Evolutionary conservation across 2,329 filamentous ascomycete species (phyloP), one percentile per base, ranked within the genome.

Genomic region (Alternaria triticina): DNA sequence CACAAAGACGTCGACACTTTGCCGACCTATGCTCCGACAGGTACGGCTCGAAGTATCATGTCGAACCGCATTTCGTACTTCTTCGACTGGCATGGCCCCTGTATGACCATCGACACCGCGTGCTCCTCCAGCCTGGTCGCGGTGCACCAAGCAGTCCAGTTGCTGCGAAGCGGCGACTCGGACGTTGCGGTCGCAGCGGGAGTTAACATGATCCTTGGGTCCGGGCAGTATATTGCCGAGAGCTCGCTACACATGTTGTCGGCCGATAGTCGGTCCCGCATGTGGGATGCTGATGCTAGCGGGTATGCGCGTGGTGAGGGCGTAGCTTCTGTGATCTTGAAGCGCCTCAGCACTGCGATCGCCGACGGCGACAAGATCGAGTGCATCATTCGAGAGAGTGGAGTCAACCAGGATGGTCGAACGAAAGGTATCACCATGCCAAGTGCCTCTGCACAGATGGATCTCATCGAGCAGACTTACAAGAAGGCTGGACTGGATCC

Each of bases 221-320:
- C 44, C 5, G 44, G 20, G 6, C 44, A 40, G 36, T 40, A 40
- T 15, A 74, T 79, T 25, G 51, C 57, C 1, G 69, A 74, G 36
- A 69, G 59, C 57, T 74, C 72, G 9, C 59, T 79, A 15, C 60
- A 70, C 5, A 77, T 80, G 72, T 65, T 81, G n/a, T 78, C 71
- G 4, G 74, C 76, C 1, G 68, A 69, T 8, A 74, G 76, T 20
- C 46, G 65, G 2, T 68, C 52, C 7, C 28, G 40, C 2, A 80
- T 78, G 72, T 82, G 74, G 74, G 74, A 76, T 15, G 75, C 70
- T 1, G 51, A 71, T 3, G 86, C 84, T 0, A 76, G 86, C 64
- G 86, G 85, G 8, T 86, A 81, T 71, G 85, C 79, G 30, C 81
- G 86, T 0, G 85, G 84, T 13, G 87, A 89, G 54, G 86, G 86